Conservation (phyloP, 1,139 yeast species). For the Kurtzmaniella quercitrusa region DNA sequence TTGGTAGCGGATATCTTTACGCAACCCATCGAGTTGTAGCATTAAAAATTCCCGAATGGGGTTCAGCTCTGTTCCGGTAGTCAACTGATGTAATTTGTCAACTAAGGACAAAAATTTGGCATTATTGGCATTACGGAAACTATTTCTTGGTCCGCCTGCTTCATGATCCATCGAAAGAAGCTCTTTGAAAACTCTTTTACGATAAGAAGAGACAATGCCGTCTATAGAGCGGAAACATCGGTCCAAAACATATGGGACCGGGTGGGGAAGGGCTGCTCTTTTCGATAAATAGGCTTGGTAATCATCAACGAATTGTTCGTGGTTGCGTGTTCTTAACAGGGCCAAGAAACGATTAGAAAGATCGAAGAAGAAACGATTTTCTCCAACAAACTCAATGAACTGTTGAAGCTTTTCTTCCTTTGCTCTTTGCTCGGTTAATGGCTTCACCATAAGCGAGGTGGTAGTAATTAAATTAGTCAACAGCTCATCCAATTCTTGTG, state of each 20-base stretch:
- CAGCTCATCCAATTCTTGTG: conserved; percentile 38
- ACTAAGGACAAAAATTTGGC: conserved; percentile 36
- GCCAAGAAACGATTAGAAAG: conserved; percentile 58
- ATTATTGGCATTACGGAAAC: conserved; percentile 14
- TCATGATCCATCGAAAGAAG: conserved; percentile 44
- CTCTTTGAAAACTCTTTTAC: conserved; percentile 58
- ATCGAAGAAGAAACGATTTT: conserved; percentile 63
- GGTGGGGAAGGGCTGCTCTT: conserved; percentile 9
- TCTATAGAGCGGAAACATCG: conserved; percentile 61
- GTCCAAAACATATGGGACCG: background rate
- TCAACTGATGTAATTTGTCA: conserved; percentile 35
- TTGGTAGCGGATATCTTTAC: conserved; percentile 35
- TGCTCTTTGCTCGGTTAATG: conserved; percentile 61
- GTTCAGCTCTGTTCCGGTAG: conserved; percentile 16
- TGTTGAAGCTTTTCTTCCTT: conserved; percentile 57
- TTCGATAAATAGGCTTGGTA: conserved; percentile 53
- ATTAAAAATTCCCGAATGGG: conserved; percentile 38
- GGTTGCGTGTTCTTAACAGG: conserved; percentile 59
- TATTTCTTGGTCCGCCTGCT: conserved; percentile 14
- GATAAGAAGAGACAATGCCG: conserved; percentile 58
- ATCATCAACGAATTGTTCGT: conserved; percentile 66
- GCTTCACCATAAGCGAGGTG: conserved; percentile 71
- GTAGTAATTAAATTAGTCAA: conserved; percentile 47
- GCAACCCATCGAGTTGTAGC: conserved; percentile 32
- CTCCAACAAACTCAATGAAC: conserved; percentile 60